Evolutionary conservation across 306 rosid genomes (phyloP), one percentile per base, ranked within the genome.

Genomic region (Betula pendula): DNA sequence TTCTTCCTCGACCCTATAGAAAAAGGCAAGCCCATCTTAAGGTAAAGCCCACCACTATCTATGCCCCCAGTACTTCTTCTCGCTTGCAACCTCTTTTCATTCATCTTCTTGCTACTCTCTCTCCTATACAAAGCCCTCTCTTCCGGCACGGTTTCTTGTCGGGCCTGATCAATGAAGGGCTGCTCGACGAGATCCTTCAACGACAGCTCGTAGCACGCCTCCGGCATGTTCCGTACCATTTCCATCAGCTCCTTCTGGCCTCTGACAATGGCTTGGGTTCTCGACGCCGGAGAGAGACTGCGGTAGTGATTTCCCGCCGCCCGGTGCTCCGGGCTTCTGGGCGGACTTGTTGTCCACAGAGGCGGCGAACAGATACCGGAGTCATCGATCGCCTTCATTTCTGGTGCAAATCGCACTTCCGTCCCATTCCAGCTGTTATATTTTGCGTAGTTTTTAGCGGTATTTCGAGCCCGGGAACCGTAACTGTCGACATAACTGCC

Each of bases 221-320:
- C 98, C 0, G 98, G 98, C 96, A 95, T 89, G 81, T 84, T 86
- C 48, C 76, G 77, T 9, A 95, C 98, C 97, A 95, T 90, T 6
- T 95, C 97, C 97, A 95, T 95, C 15, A 95, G 87, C 77, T 95
- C 98, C 44, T 63, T 81, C 73, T 92, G 98, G 1, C 98, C 98
- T 63, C 75, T 85, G 42, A 84, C 89, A 10, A 95, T 88, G 44
- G 97, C 97, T 73, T 89, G 93, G 1, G 89, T 80, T 68, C 90
- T 82, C 6, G 97, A 88, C 4, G 84, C 71, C 3, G 97, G 96
- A 7, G 98, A 95, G 0, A 89, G 86, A 72, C 78, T 84, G 24
- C 87, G 80, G 77, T 78, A 82, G 55, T 87, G 44, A 74, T 50
- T 80, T 71, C n/a, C n/a, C 40, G 40, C 40, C 40, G 51, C 72